A percentile compares a stretch with the other conserved stretches of the same genome.
phyloP scores from a whole-genome alignment of 2,329 filamentous ascomycete species.

The Pseudovirgaria hyperparasitica region DNA sequence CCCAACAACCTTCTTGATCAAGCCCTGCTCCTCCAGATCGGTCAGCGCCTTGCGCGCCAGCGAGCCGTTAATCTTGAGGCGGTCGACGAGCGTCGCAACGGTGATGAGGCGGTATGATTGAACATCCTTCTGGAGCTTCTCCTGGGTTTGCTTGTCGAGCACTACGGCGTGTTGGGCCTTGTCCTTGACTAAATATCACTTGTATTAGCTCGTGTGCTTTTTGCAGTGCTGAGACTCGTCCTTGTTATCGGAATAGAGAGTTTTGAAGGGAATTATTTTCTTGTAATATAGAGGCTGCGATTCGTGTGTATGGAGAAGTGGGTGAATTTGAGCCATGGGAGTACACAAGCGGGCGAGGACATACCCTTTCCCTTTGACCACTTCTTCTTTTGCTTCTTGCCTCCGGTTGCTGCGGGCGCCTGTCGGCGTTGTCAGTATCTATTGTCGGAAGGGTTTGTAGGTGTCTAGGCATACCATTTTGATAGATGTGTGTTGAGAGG shows the following conservation, averaged over 20 bases:
- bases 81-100: conserved; percentile 94
- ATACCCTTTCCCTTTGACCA: conserved; percentile 53
- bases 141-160: conserved; percentile 92
- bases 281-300: not conserved
- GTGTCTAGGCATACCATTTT: conserved; percentile 24
- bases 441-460: conserved; percentile 1
- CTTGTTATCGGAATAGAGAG: conserved; percentile 1
- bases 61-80: conserved; percentile 99
- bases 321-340: not conserved
- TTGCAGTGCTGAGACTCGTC: conserved; percentile 4
- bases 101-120: conserved; percentile 99
- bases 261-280: conserved; percentile 5
- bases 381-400: conserved; percentile 77
- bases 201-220: conserved; percentile 13
- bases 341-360: conserved; percentile 12
- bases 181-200: conserved; percentile 71
- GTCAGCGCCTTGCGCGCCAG: conserved; percentile 78
- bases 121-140: conserved; percentile 99
- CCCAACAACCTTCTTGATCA: conserved; percentile 93
- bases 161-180: conserved; percentile 99
- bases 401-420: conserved; percentile 49
- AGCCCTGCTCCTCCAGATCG: conserved; percentile 94
- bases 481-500: conserved; percentile 29
- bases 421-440: conserved; percentile 7
- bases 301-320: not conserved